phyloP scores from a whole-genome alignment of 2,329 filamentous ascomycete species.

The Aulographum hederae region DNA sequence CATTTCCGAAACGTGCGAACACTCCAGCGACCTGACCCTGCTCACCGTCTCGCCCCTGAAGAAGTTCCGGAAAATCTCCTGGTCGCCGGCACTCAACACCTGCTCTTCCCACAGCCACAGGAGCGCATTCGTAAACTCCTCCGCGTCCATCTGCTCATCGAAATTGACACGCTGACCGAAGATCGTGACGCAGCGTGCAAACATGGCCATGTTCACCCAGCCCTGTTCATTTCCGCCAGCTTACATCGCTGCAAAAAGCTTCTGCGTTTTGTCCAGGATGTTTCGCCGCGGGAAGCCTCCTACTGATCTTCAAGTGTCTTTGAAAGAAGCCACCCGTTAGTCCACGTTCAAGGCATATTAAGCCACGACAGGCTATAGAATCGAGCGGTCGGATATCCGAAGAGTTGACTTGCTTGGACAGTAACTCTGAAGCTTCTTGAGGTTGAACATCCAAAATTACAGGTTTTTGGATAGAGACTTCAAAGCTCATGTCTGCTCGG shows the following conservation, averaged over 20 bases:
- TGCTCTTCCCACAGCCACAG: conserved; percentile 85
- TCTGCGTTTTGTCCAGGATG: conserved; percentile 60
- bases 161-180: conserved; percentile 73
- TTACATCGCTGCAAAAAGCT: conserved; percentile 73
- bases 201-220: conserved; percentile 51
- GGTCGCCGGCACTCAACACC: conserved; percentile 47
- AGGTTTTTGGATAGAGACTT: no score
- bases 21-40: conserved; percentile 90
- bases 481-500: no score
- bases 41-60: conserved; percentile 86
- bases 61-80: conserved; percentile 58
- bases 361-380: no score
- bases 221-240: conserved; percentile 56
- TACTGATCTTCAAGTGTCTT: no score
- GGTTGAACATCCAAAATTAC: no score
- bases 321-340: no score
- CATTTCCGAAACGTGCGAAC: conserved; percentile 78
- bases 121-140: conserved; percentile 89
- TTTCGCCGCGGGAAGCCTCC: no score
- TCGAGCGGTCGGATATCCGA: no score
- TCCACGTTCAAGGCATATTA: no score
- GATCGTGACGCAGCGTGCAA: conserved; percentile 61
- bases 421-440: no score
- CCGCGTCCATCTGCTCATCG: conserved; percentile 88
- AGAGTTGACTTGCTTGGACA: no score